Evolutionary conservation across 108 stramenopile species (phyloP).

Genomic region (Cyclotella kingstonii): DNA sequence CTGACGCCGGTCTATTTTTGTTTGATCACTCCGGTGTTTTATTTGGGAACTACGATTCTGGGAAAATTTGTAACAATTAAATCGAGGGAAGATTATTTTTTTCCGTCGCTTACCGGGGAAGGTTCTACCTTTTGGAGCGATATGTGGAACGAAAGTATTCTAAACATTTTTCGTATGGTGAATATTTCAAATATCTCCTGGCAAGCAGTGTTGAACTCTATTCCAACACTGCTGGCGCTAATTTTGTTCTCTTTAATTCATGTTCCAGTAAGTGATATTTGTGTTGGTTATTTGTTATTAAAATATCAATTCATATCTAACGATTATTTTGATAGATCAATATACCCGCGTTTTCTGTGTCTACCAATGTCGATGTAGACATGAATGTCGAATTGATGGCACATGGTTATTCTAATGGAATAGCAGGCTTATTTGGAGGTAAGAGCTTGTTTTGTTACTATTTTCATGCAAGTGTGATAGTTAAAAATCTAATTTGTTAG

Average conservation of each 20-base stretch:
- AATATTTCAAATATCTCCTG: constrained; percentile 55
- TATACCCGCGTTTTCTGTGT: constrained; percentile 81
- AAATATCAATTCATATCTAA: not conserved
- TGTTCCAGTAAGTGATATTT: constrained; percentile 37
- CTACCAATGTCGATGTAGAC: constrained; percentile 62
- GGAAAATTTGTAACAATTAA: constrained; percentile 32
- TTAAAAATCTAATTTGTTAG: not conserved
- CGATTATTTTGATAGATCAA: constrained; percentile 48
- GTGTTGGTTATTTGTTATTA: too few relatives aligned
- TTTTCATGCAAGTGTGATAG: not conserved
- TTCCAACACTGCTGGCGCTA: constrained; percentile 66
- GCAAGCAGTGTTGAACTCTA: constrained; percentile 49
- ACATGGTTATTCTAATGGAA: constrained; percentile 73
- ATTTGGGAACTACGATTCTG: constrained; percentile 34
- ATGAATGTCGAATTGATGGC: constrained; percentile 81
- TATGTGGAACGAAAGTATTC: constrained; percentile 28
- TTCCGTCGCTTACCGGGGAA: constrained; percentile 47
- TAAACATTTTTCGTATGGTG: constrained; percentile 38
- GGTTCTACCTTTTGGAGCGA: constrained; percentile 13
- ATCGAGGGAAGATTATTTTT: constrained; percentile 57
- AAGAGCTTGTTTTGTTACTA: not conserved
- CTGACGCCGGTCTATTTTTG: constrained; percentile 81
- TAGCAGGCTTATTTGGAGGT: constrained; percentile 59
- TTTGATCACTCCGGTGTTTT: constrained; percentile 76
- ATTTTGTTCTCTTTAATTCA: constrained; percentile 75